A percentile compares a stretch with the other conserved stretches of the same genome.
Evolutionary conservation across 2,329 filamentous ascomycete genomes (phyloP).

Genomic region (Decorospora gaudefroyi): DNA sequence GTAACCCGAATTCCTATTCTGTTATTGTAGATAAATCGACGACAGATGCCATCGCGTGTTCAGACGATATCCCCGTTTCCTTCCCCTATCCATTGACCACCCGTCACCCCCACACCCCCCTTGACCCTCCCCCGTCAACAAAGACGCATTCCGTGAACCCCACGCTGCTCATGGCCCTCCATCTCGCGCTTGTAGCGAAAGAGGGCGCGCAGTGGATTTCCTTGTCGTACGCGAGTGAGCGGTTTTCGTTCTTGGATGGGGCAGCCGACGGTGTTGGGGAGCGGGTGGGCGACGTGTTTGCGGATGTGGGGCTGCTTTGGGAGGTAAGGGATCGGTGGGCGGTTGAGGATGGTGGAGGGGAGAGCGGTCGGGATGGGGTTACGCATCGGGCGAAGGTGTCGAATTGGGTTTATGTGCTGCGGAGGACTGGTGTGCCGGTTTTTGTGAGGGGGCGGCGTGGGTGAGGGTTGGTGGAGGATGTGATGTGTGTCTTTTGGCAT

Average conservation of each 20-base stretch:
- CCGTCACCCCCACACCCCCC: not conserved
- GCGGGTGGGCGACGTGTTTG: no score
- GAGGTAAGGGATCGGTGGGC: constrained; percentile 41
- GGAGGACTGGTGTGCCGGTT: constrained; percentile 41
- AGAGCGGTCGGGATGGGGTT: constrained; percentile 14
- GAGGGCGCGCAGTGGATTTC: constrained; percentile 48
- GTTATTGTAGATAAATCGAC: constrained; percentile 48
- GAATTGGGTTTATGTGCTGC: constrained; percentile 49
- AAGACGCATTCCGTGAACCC: constrained; percentile 46
- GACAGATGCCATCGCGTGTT: constrained; percentile 47
- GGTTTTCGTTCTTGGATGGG: constrained; percentile 43
- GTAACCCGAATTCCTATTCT: constrained; percentile 34
- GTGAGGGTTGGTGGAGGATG: no score
- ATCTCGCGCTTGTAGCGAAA: constrained; percentile 47
- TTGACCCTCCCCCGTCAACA: constrained; percentile 8
- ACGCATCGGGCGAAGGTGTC: constrained; percentile 45
- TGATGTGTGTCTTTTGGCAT: no score
- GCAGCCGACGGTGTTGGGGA: constrained; percentile 23
- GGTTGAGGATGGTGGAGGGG: constrained; percentile 29
- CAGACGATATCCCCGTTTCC: constrained; percentile 37
- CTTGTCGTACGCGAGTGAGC: constrained; percentile 48
- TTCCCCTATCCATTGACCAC: constrained; percentile 38
- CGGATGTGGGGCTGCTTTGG: no score
- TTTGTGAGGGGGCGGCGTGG: no score
- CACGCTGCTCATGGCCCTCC: constrained; percentile 47